Evolutionary conservation across 2,329 filamentous ascomycete species (phyloP).

Genomic region (Phoma sp.): DNA sequence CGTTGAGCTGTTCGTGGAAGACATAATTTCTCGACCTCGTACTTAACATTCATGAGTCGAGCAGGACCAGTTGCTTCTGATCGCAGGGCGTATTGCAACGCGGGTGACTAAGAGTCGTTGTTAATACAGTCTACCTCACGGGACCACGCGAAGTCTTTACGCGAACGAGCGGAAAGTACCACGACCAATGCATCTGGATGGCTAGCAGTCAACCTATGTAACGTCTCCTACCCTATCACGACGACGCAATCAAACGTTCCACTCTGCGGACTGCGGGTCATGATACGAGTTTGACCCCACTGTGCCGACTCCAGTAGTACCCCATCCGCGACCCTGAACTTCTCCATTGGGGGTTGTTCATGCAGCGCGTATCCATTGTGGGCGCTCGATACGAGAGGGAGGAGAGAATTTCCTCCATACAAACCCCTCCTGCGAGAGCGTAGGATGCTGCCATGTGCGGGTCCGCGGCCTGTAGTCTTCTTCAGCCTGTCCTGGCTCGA

Average conservation of each 20-base stretch:
- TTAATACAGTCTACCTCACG: not conserved
- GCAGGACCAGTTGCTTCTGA: not conserved
- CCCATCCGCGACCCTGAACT: conserved; percentile 17
- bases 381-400: conserved; percentile 4
- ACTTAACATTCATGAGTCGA: not conserved
- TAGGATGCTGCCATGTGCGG: conserved; percentile 1
- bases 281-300: conserved; percentile 6
- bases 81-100: not conserved
- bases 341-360: conserved; percentile 7
- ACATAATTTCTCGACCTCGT: not conserved
- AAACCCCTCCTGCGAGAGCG: conserved; percentile 2
- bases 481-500: conserved; percentile 2
- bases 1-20: not conserved
- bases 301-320: not conserved
- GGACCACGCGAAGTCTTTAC: not conserved
- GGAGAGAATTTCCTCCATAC: conserved; percentile 2
- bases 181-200: conserved; percentile 6
- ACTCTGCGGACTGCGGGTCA: conserved; percentile 3
- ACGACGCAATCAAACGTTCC: not conserved
- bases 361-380: conserved; percentile 1
- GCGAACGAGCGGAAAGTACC: not conserved
- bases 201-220: not conserved
- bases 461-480: not conserved
- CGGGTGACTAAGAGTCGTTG: not conserved
- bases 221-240: conserved; percentile 1